Conservation (phyloP, 306 rosid species). For the Vicia sativa region DNA sequence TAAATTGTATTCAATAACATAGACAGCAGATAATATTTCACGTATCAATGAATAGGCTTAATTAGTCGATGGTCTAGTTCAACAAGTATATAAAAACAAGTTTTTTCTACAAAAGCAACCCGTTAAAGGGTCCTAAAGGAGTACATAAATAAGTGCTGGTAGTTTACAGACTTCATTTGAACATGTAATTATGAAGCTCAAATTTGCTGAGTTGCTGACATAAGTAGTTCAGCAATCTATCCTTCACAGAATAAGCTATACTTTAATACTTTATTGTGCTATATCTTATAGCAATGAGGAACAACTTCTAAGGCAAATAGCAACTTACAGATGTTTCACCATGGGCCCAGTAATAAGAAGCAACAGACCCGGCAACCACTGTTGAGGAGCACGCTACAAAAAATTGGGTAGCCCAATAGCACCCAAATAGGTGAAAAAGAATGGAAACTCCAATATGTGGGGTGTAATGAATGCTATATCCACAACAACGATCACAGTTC, state of each 20-base stretch:
- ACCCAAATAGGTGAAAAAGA: conserved; percentile 91
- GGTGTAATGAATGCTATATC: conserved; percentile 85
- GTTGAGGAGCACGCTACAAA: conserved; percentile 85
- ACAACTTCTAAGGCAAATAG: conserved; percentile 25
- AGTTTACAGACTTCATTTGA: too few relatives aligned
- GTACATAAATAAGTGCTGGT: too few relatives aligned
- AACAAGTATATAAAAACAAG: too few relatives aligned
- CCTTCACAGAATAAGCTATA: neutral
- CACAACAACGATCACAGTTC: conserved; percentile 87
- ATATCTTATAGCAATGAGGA: conserved; percentile 16
- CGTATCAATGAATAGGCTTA: neutral
- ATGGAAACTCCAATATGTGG: conserved; percentile 89
- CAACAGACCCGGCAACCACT: conserved; percentile 91
- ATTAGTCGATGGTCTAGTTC: conserved; percentile 18
- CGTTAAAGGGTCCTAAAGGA: too few relatives aligned
- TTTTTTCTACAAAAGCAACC: too few relatives aligned
- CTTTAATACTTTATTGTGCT: neutral
- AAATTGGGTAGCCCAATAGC: conserved; percentile 96
- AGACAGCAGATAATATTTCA: conserved; percentile 17
- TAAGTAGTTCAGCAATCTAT: neutral
- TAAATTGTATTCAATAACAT: conserved; percentile 29
- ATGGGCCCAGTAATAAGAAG: conserved; percentile 92
- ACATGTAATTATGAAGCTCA: too few relatives aligned
- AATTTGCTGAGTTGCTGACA: too few relatives aligned
- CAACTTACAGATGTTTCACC: conserved; percentile 84